Conservation (phyloP, 2,329 filamentous ascomycete genomes). For the Microsporum ferrugineum region DNA sequence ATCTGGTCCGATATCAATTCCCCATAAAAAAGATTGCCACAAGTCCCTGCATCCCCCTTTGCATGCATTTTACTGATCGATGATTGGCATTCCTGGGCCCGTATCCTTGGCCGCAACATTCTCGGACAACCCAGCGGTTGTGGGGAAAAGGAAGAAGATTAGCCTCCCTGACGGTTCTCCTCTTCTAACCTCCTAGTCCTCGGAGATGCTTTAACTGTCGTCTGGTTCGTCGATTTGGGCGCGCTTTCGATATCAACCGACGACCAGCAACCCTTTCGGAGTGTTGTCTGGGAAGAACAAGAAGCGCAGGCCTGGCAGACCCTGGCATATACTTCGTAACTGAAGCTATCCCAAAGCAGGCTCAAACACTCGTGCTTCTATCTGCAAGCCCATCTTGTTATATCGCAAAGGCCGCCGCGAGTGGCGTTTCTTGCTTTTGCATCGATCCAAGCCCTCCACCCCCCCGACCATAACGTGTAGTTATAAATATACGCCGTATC, state of each 20-base stretch:
- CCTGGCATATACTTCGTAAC: background rate
- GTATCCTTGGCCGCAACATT: background rate
- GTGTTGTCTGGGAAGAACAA: background rate
- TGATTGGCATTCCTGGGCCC: background rate
- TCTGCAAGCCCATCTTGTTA: background rate
- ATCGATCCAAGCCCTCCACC: background rate
- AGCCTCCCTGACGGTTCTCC: background rate
- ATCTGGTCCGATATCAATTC: background rate
- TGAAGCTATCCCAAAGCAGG: background rate
- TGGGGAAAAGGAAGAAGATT: background rate
- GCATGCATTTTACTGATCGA: background rate
- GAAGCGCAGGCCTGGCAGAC: background rate
- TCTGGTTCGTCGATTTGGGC: background rate
- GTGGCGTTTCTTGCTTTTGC: background rate
- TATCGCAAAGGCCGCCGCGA: background rate
- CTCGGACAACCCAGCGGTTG: background rate
- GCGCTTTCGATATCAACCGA: background rate
- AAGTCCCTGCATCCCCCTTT: background rate
- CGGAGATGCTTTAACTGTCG: background rate
- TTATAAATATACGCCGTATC: background rate
- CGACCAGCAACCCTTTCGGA: too few relatives aligned
- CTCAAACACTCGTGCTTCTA: background rate
- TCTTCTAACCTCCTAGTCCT: background rate
- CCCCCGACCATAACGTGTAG: background rate
- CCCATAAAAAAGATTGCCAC: background rate